Evolutionary conservation across 2,329 filamentous ascomycete species (phyloP).

Genomic region (Colletotrichum eleusines): DNA sequence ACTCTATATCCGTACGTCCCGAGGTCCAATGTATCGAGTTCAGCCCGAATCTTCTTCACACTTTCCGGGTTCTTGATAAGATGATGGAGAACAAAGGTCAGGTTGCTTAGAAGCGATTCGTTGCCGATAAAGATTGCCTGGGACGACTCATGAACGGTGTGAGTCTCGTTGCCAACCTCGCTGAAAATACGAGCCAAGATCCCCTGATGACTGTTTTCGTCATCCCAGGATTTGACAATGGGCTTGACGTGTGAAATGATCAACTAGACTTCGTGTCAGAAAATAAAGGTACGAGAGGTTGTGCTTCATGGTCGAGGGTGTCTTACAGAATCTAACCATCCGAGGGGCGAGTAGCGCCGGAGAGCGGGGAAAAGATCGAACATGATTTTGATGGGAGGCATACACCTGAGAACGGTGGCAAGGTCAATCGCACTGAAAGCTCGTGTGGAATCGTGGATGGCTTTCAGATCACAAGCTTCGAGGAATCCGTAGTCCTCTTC

Average conservation of each 20-base stretch:
- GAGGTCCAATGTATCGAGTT: constrained; percentile 39
- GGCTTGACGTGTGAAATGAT: constrained; percentile 12
- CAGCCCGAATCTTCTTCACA: constrained; percentile 28
- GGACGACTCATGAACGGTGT: constrained; percentile 33
- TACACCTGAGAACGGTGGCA: constrained; percentile 38
- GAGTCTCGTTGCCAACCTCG: constrained; percentile 30
- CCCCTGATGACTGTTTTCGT: constrained; percentile 27
- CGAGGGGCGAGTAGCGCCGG: constrained; percentile 36
- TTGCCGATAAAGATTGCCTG: constrained; percentile 44
- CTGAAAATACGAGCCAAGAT: constrained; percentile 31
- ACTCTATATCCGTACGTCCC: constrained; percentile 32
- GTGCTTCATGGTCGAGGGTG: neutral
- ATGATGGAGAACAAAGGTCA: constrained; percentile 40
- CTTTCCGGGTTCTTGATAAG: constrained; percentile 34
- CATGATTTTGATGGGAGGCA: constrained; percentile 38
- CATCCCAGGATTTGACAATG: constrained; percentile 22
- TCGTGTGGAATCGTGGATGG: constrained; percentile 38
- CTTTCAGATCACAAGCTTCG: constrained; percentile 23
- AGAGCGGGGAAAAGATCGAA: constrained; percentile 34
- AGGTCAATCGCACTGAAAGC: constrained; percentile 43
- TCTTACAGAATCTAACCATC: constrained; percentile 42
- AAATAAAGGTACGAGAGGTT: neutral
- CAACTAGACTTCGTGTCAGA: constrained; percentile 5
- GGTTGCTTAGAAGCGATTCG: constrained; percentile 42
- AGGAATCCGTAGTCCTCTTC: constrained; percentile 38